Conservation (phyloP, 257 asterid genomes). For the Solanum chmielewskii region DNA sequence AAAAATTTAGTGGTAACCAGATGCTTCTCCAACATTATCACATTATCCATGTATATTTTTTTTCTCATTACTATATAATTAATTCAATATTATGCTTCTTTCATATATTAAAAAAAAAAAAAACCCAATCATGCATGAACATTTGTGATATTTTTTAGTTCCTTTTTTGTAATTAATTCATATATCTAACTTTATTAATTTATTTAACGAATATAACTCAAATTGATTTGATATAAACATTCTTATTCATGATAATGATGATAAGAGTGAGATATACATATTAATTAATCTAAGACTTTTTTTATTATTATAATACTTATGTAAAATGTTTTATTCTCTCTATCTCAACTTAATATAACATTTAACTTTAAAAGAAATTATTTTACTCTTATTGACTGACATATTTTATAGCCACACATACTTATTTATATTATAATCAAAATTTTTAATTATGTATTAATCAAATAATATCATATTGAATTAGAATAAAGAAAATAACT, state of each 20-base stretch:
- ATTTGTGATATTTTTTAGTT: background rate
- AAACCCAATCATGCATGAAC: too few relatives aligned
- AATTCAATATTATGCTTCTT: background rate
- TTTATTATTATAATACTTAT: background rate
- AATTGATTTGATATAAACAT: background rate
- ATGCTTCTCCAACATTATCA: background rate
- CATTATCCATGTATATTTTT: background rate
- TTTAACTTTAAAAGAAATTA: background rate
- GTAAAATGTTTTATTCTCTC: background rate
- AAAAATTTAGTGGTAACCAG: background rate
- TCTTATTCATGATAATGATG: background rate
- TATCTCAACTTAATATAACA: background rate
- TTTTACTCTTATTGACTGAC: background rate
- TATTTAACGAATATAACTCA: background rate
- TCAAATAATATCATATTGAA: background rate
- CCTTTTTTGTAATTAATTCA: background rate
- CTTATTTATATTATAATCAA: background rate
- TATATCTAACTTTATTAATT: background rate
- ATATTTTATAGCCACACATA: background rate
- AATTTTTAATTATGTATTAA: too few relatives aligned
- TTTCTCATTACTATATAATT: background rate
- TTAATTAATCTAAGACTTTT: background rate
- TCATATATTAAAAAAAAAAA: background rate
- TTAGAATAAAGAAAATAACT: background rate
- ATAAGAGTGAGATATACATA: background rate